Conservation (phyloP, 352 stramenopile genomes). For the Chrysophaeum taylorii region DNA sequence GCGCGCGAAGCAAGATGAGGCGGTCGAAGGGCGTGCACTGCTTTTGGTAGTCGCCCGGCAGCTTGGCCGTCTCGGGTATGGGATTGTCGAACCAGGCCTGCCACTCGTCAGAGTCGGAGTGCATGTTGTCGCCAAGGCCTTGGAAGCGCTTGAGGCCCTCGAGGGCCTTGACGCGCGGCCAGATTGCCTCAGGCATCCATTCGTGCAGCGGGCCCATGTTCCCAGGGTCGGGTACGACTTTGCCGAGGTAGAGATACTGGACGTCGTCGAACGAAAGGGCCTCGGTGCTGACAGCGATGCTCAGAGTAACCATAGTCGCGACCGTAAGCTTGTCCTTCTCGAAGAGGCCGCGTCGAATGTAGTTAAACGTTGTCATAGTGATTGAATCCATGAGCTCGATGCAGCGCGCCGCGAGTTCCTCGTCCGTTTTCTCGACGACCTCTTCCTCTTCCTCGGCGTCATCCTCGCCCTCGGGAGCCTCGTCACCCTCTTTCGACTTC, state of each 20-base stretch:
- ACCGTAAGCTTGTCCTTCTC: constrained; percentile 88
- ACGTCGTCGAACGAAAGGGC: constrained; percentile 68
- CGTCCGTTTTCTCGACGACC: constrained; percentile 63
- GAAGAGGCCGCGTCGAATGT: constrained; percentile 82
- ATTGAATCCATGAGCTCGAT: constrained; percentile 73
- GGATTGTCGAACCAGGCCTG: constrained; percentile 86
- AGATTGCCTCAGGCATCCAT: constrained; percentile 75
- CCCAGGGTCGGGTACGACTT: constrained; percentile 59
- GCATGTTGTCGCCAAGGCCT: constrained; percentile 82
- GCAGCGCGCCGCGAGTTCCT: constrained; percentile 55
- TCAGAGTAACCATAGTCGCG: constrained; percentile 80
- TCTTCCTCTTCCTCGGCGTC: constrained; percentile 49
- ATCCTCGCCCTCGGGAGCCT: constrained; percentile 16
- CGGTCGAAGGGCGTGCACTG: constrained; percentile 81
- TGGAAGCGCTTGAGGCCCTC: constrained; percentile 77
- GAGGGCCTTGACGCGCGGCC: constrained; percentile 80
- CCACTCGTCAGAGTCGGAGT: constrained; percentile 92
- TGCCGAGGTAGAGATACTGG: constrained; percentile 76
- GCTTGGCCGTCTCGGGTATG: constrained; percentile 78
- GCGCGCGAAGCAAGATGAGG: constrained; percentile 66
- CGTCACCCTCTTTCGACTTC: constrained; percentile 23
- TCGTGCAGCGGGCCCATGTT: constrained; percentile 80
- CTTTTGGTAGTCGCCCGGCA: constrained; percentile 83
- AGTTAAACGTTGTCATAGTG: constrained; percentile 87
- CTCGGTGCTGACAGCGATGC: constrained; percentile 77